Base-by-base conservation (phyloP, 768 basidiomycete species). In the Suillus occidentalis region DNA sequence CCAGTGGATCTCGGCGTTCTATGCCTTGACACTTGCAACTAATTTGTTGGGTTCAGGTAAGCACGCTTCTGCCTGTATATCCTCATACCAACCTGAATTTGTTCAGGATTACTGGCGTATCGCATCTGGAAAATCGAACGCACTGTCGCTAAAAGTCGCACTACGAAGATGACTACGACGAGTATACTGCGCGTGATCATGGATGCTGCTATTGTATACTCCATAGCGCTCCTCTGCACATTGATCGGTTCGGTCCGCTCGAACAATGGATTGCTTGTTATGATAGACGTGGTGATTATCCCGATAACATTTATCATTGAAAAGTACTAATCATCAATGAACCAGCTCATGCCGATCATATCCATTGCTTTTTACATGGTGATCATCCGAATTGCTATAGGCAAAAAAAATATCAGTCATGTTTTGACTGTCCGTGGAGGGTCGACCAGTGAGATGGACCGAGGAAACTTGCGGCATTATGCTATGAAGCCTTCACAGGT, bases 121-220 rank as follows among this genome's bases (percentile, higher is more conserved):
- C 73, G 72, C 18, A 78, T 79, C 52, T 75, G 76, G 73, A 56
- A 66, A 8, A 72, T 73, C 39, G 76, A 76, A 25, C 63, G 65
- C 12, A 66, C 62, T 18, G 65, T 72, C 7, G 20, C n/a, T 7
- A 50, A 12, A 7, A 18, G 40, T 18, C 39, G 60, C 10, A 12
- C 64, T 20, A 50, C 25, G 4, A 45, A 49, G 39, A 28, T 36
- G 37, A 50, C 39, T 37, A 37, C 50, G 16, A 64, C 64, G 14
- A 70, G 62, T 39, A 57, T 79, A 3, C 63, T 81, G 14, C 64
- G 67, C 43, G 70, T 78, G 39, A 68, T 80, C 56, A 60, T 81
- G 58, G 80, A 81, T 60, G 75, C 78, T 12, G 80, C 80, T 25
- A 67, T 70, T 13, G 70, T 81, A 6, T 81, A 81, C 63, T 78